Evolutionary conservation across 139 green algal genomes (phyloP).

Genomic region (Coelastrella sp.): DNA sequence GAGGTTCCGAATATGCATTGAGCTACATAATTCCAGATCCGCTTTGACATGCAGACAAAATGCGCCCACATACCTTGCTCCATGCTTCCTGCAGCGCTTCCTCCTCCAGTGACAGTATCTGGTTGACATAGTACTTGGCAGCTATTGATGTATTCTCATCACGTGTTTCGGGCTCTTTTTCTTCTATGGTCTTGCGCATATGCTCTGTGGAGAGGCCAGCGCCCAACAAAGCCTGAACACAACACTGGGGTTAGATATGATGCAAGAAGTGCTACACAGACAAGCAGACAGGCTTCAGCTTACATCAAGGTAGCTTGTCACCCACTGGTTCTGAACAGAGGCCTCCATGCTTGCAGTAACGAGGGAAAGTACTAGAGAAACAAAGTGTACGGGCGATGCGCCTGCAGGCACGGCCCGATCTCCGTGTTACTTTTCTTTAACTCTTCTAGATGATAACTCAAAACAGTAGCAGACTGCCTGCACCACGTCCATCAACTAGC

Average conservation of each 20-base stretch:
- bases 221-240: constrained; percentile 35
- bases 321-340: not conserved
- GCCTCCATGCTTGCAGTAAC: not conserved
- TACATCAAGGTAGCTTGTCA: not conserved
- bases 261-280: constrained; percentile 52
- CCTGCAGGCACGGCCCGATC: not conserved
- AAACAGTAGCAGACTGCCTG: not conserved
- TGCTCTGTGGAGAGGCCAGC: constrained; percentile 51
- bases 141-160: constrained; percentile 49
- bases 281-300: not conserved
- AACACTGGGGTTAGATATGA: not conserved
- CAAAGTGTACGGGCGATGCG: not conserved
- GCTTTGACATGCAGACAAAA: too few relatives aligned
- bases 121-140: constrained; percentile 84
- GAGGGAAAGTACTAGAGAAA: not conserved
- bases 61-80: constrained; percentile 67
- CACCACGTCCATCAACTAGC: not conserved
- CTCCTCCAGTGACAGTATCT: constrained; percentile 82
- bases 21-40: too few relatives aligned
- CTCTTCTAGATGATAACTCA: constrained; percentile 12
- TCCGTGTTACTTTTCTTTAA: constrained; percentile 2
- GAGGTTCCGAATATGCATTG: too few relatives aligned
- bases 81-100: constrained; percentile 78
- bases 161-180: constrained; percentile 1
- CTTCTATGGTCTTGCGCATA: not conserved